Evolutionary conservation across 805 yeast genomes (phyloP), one percentile per base, ranked within the genome.

Genomic region (Wickerhamiella parazyma): DNA sequence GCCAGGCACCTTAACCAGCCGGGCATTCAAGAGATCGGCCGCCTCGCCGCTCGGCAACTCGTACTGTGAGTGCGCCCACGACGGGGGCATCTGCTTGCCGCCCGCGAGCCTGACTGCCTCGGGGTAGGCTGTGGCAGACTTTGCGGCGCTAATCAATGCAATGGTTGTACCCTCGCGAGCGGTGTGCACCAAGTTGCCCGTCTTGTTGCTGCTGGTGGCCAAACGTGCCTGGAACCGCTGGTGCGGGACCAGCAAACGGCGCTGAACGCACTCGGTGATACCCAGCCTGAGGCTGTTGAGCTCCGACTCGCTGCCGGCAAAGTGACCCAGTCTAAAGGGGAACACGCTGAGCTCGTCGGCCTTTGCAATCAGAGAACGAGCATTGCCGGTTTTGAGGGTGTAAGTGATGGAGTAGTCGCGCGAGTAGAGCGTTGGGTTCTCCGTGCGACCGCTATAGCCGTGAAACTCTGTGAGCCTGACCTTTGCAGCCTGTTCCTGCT

Each of bases 371-470:
- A 86, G 68, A 48, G 70, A 72, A 61, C 94, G 75, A 8, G 94
- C 71, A 19, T 83, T 69, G 58, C 73, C 78, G 54, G 89, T 67
- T 57, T 79, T 85, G 57, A 89, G 71, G 46, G 74, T 78, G 59
- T 87, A 83, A 35, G 72, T 67, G 48, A 83, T 75, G n/a, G 93
- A 82, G 60, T 76, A 83, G 63, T 89, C 97, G 62, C 98, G 76
- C 46, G 83, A 73, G 61, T 69, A 84, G 38, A 86, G 70, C 35
- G 91, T 75, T 14, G 65, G 63, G 33, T 50, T 52, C 38, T 53
- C 53, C 9, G 46, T 42, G 14, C 51, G 54, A 22, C 48, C 48
- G 19, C 57, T 60, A 29, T 51, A 49, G 18, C 57, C 57, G n/a
- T 53, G 48, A 45, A 58, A 56, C 20, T 56, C 59, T 4, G 39